Conservation (phyloP, 768 basidiomycete genomes). For the Hericium coralloides region DNA sequence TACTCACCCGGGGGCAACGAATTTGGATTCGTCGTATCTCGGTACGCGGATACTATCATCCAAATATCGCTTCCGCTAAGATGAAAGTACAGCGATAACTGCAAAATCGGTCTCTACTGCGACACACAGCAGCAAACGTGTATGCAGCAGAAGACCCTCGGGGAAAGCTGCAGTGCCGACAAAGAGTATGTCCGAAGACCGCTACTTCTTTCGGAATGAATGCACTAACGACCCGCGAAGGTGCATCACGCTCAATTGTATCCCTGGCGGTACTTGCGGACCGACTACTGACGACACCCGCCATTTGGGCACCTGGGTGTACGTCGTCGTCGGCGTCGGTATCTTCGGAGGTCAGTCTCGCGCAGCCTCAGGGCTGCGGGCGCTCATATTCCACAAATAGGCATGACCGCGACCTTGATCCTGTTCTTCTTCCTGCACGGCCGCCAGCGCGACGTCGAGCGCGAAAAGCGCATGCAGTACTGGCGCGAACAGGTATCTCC, state of each 20-base stretch:
- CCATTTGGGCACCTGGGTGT: conserved; percentile 60
- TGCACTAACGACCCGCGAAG: conserved; percentile 34
- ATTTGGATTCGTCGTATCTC: conserved; percentile 73
- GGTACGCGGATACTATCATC: conserved; percentile 30
- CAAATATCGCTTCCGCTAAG: not conserved
- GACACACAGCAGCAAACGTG: conserved; percentile 54
- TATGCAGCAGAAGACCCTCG: conserved; percentile 45
- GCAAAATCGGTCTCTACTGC: conserved; percentile 65
- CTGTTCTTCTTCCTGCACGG: conserved; percentile 64
- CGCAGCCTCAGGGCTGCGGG: not conserved
- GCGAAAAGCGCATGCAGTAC: conserved; percentile 79
- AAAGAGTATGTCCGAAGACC: conserved; percentile 37
- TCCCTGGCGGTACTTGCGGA: conserved; percentile 53
- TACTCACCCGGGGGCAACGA: conserved; percentile 46
- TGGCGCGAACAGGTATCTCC: conserved; percentile 76
- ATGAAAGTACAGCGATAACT: conserved; percentile 49
- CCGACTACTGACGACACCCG: conserved; percentile 46
- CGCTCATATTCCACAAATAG: conserved; percentile 26
- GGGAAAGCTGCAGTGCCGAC: conserved; percentile 50
- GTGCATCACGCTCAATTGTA: conserved; percentile 72
- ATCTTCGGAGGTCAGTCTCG: conserved; percentile 53
- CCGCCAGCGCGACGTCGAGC: conserved; percentile 63
- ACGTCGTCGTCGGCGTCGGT: conserved; percentile 58
- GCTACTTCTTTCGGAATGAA: conserved; percentile 22
- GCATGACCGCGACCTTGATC: conserved; percentile 64